Evolutionary conservation across 2,329 filamentous ascomycete genomes (phyloP).

Genomic region (Cercospora berteroae): DNA sequence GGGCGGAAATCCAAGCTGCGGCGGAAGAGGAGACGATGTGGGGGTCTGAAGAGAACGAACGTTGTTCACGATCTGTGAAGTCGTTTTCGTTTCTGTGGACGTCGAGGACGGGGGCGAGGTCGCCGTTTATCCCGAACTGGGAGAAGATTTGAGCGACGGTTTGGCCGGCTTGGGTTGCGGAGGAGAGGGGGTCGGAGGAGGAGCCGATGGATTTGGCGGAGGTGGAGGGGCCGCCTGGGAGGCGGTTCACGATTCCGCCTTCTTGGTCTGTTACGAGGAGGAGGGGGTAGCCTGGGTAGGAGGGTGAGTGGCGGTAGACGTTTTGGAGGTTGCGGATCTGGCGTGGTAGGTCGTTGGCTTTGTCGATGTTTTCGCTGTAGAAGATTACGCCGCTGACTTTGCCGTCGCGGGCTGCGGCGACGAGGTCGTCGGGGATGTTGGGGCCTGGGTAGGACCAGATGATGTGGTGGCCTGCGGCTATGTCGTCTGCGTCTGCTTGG

Average conservation of each 20-base stretch:
- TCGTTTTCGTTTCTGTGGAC: slow-evolving; percentile 17
- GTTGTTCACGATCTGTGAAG: slow-evolving; percentile 20
- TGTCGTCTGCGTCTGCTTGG: slow-evolving; percentile 1
- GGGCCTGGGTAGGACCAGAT: slow-evolving; percentile 21
- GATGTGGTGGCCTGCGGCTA: slow-evolving; percentile 19
- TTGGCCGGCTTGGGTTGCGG: slow-evolving; percentile 10
- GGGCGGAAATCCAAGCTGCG: slow-evolving; percentile 17
- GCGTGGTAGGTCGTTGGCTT: slow-evolving; percentile 6
- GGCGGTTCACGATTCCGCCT: slow-evolving; percentile 21
- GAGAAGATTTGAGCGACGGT: slow-evolving; percentile 14
- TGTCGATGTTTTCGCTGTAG: slow-evolving; percentile 22
- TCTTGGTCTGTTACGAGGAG: slow-evolving; percentile 23
- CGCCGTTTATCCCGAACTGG: slow-evolving; percentile 19
- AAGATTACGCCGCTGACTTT: slow-evolving; percentile 24
- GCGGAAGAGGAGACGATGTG: slow-evolving; percentile 8
- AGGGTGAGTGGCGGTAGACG: slow-evolving; percentile 15
- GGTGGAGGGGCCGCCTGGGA: slow-evolving; percentile 18
- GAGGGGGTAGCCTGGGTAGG: slow-evolving; percentile 18
- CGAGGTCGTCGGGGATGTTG: slow-evolving; percentile 12
- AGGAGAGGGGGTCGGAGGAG: slow-evolving; percentile 9
- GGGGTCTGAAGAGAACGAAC: slow-evolving; percentile 19
- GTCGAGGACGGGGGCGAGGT: slow-evolving; percentile 23
- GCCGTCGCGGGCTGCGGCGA: slow-evolving; percentile 13
- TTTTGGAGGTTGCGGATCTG: slow-evolving; percentile 18
- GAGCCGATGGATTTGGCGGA: slow-evolving; percentile 18